Conservation (phyloP, 306 rosid genomes). For the Fragaria nilgerrensis region DNA sequence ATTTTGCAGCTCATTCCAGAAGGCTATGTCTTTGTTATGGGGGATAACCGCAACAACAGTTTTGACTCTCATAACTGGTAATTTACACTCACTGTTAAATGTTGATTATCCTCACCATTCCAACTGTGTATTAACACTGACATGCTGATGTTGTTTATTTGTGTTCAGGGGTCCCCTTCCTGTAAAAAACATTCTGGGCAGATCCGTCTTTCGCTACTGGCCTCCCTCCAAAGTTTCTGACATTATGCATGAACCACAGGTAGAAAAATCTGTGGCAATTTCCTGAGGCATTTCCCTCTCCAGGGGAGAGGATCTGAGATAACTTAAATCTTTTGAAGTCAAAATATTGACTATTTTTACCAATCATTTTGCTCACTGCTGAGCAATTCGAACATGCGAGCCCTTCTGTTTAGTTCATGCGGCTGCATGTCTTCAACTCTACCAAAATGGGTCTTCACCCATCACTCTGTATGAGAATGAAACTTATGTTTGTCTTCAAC, state of each 20-base stretch:
- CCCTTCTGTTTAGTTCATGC: neutral
- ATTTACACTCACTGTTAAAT: constrained; percentile 16
- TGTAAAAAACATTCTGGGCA: constrained; percentile 74
- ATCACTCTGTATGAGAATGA: neutral
- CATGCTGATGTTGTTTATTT: constrained; percentile 18
- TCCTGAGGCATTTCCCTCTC: constrained; percentile 46
- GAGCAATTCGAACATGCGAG: constrained; percentile 30
- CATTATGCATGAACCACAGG: constrained; percentile 26
- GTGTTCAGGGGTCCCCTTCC: constrained; percentile 95
- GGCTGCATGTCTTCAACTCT: constrained; percentile 8
- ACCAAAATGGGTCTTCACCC: constrained; percentile 35
- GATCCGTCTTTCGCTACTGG: constrained; percentile 93
- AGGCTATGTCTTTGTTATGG: constrained; percentile 91
- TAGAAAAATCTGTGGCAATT: constrained; percentile 41
- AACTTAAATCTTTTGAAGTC: constrained; percentile 19
- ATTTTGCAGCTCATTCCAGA: constrained; percentile 81
- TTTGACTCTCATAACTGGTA: constrained; percentile 96
- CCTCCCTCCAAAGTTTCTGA: constrained; percentile 77
- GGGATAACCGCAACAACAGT: constrained; percentile 94
- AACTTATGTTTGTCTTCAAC: neutral
- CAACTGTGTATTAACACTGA: constrained; percentile 14
- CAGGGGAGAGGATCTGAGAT: constrained; percentile 27
- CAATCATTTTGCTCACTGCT: constrained; percentile 25
- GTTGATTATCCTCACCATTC: neutral
- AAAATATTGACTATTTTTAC: constrained; percentile 11